Evolutionary conservation across 2,329 filamentous ascomycete genomes (phyloP), one percentile per base, ranked within the genome.

Genomic region (Lachnellula hyalina): DNA sequence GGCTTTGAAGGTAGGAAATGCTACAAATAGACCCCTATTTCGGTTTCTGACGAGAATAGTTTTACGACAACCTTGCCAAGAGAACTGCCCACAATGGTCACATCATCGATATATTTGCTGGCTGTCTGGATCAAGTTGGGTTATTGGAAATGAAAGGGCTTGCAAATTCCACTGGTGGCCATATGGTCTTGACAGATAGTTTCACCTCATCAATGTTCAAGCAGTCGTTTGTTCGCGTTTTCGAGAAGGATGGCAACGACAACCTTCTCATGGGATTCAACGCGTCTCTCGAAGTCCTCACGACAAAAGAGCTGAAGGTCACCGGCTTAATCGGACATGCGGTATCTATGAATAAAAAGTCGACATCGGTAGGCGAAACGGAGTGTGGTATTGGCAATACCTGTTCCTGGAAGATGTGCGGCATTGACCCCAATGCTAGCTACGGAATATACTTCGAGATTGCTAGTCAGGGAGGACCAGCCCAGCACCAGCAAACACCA

Each of bases 181-280:
- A 99, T 70, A 99, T 99, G 87, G 95, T 99, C 61, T 76, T 99
- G 61, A 97, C 94, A 1, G 94, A 99, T 72, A 96, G 92, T 71
- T 99, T 99, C 71, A 97, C 93, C 4, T 95, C 94, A 0, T 97
- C 93, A 55, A 96, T 99, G 86, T 99, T 97, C 79, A 96, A 94
- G 76, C 94, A 99, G 71, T 97, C 94, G 0, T 99, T 99, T 68
- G 87, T 96, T 50, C 87, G 95, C 56, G 86, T 99, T 17, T 99
- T 99, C 68, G 94, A 99, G 71, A 96, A 96, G 73, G 94, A 99
- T 68, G 90, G 82, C 1, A 87, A 96, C 56, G 94, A 96, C 63
- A 96, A 96, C 70, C 81, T 99, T 14, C 75, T 96, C 9, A 99
- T 99, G 94, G 94, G 91, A 45, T 99, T 99, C 78, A 99, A 99